Evolutionary conservation across 495 filamentous ascomycete species (phyloP).

Genomic region (Hypoxylon fuscum): DNA sequence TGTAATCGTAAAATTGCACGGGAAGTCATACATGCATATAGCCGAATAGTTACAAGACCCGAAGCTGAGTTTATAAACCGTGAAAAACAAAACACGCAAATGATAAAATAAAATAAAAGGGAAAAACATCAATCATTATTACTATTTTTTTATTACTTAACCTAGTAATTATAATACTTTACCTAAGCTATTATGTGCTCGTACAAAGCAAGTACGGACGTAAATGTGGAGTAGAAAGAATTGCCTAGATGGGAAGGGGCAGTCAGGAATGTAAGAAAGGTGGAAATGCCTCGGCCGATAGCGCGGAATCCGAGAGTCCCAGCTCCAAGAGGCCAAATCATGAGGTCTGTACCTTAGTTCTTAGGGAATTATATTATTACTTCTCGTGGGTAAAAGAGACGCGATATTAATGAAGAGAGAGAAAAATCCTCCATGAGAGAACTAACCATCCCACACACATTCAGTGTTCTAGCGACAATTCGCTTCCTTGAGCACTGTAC

Average conservation of each 20-base stretch:
- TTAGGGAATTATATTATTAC: too few species aligned
- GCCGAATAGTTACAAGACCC: slow-evolving; percentile 28
- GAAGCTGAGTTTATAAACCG: slow-evolving; percentile 11
- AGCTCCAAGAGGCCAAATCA: too few species aligned
- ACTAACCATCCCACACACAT: too few species aligned
- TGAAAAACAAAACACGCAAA: slow-evolving; percentile 10
- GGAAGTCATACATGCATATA: slow-evolving; percentile 25
- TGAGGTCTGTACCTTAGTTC: too few species aligned
- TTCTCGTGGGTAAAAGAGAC: too few species aligned
- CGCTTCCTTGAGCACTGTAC: too few species aligned
- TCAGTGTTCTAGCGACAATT: too few species aligned
- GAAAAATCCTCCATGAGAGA: too few species aligned
- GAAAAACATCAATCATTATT: slow-evolving; percentile 31
- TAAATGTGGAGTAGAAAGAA: slow-evolving; percentile 22
- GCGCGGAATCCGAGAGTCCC: slow-evolving; percentile 32
- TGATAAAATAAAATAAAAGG: slow-evolving; percentile 10
- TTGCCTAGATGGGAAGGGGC: slow-evolving; percentile 34
- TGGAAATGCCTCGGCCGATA: slow-evolving; percentile 32
- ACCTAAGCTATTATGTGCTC: slow-evolving; percentile 2
- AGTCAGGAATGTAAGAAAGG: too few species aligned
- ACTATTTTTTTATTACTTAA: slow-evolving; percentile 16
- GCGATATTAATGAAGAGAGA: too few species aligned
- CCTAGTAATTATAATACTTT: neutral
- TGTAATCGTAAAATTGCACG: slow-evolving; percentile 7
- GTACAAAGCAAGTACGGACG: slow-evolving; percentile 29